Base-by-base conservation (phyloP, 2,329 filamentous ascomycete genomes). In the Thielaviopsis ethacetica region DNA sequence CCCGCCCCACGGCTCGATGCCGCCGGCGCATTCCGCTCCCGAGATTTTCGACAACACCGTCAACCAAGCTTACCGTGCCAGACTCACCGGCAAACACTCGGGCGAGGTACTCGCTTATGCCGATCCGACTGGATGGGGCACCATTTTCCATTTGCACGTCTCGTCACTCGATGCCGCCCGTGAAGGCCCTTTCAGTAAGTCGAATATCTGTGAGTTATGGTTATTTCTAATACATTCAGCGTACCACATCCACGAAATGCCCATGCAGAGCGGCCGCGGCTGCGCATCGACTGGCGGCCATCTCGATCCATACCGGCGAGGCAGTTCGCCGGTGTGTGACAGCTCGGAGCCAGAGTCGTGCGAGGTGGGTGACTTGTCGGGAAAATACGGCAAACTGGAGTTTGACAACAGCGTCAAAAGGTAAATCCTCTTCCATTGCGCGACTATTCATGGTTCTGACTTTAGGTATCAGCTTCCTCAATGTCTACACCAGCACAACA, bases 361-460 rank as follows among this genome's bases (percentile, higher is more conserved):
- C 66, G 75, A 84, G 67, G 74, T 80, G 5, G 81, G 81, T 54
- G 81, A 84, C 66, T 68, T 83, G 27, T 72, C 75, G 34, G 81
- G 81, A 59, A 84, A 84, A 67, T 73, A 81, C 62, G 78, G 78
- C 27, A 70, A 72, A 50, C 72, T 79, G 22, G 57, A 57, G 62
- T 66, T 64, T 44, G 62, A 65, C 7, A 65, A 68, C 58, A 64
- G 65, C 21, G 70, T 69, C 54, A 54, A 59, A n/a, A 64, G 34
- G 53, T 62, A 27, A 60, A 50, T 41, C 50, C 41, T n/a, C 61
- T n/a, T 30, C 30, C 22, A 15, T n/a, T 54, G 6, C 6, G 6
- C 24, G 6, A 26, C 15, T 5, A 34, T 12, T 9, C 5, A 34
- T 4, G 26, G 26, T 34, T 34, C 30, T 34, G 7, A 34, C 30